Evolutionary conservation across 2,329 filamentous ascomycete species (phyloP), one percentile per base, ranked within the genome.

Genomic region (Verruconis gallopava): DNA sequence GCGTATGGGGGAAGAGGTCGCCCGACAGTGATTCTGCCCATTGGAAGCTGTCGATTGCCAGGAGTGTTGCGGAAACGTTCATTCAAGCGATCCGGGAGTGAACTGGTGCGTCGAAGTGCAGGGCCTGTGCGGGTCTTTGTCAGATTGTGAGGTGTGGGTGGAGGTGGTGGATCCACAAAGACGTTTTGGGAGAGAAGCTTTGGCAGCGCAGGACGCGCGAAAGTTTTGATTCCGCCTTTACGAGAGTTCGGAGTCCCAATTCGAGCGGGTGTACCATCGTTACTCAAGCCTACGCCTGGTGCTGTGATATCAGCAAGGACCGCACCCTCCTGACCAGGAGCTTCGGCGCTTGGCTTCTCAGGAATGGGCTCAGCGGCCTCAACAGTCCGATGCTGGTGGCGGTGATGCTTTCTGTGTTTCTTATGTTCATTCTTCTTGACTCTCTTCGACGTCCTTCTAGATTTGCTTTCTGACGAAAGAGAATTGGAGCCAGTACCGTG

Each of bases 21-120:
- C 14, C 6, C 21, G 5, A 33, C 12, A 9, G 37, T 44, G 11
- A 15, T 11, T 15, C 37, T 13, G 33, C 12, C 33, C 11, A 36
- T 13, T 30, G 25, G 25, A n/a, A 30, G 25, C 25, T 30, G 25
- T n/a, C 22, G 13, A 20, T 28, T 28, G 17, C 30, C 38, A n/a
- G 30, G 40, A 14, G 19, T 42, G 18, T 36, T 30, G 6, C 21
- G 21, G 20, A 13, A 18, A 20, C 28, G 20, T 17, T 51, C 54
- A 45, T 72, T 75, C 5, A 85, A 68, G 14, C 79, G 72, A 51
- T 81, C 79, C 0, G 82, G 82, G 2, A 86, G 68, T 1, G 82
- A 86, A 55, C 75, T 84, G 15, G 81, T 83, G 42, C 82, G 72
- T 43, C 80, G 77, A 41, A 85, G 75, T n/a, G 74, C 73, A 49